Base-by-base conservation (phyloP, 352 stramenopile genomes). In the Pythium myriotylum region DNA sequence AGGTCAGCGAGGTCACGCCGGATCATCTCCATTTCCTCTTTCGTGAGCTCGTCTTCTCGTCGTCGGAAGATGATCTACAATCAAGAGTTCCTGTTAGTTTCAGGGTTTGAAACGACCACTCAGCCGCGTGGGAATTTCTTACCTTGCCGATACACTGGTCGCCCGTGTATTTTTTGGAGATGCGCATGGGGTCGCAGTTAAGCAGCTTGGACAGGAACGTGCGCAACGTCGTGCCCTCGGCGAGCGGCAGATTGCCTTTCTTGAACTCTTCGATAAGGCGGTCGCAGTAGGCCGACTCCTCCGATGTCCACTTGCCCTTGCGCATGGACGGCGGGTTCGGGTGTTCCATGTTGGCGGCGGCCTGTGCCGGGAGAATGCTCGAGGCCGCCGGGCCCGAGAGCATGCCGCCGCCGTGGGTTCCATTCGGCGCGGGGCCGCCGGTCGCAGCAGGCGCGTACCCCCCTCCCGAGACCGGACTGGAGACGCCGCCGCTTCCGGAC, bases 141-240 rank as follows among this genome's bases (percentile, higher is more conserved):
- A 92, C 88, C 74, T 99, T 99, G 67, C 97, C 96, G 61, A 99
- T 99, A 66, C 95, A 99, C 65, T 99, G 98, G 58, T 92, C 88
- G 14, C 97, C 97, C 48, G 98, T 98, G 67, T 99, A 99, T 76
- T 99, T 99, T 70, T 99, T 99, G 0, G 94, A 98, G 56, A 99
- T 99, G 14, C 97, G 81, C 97, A 99, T 99, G 8, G 97, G 97
- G 76, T 99, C 96, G 71, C 97, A 99, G 68, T 99, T 98, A 5
- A 99, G 76, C 14, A 99, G 62, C 70, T 99, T 99, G 54, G 89
- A 97, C 33, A 99, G 73, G 71, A 99, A 99, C 26, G 95, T 99
- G 23, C 97, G 86, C 29, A 99, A 73, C 17, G 96, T 99, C 12
- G 96, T 99, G 49, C 97, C 97, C 70, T 99, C 96, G 0, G 96